These are phyloP conservation scores for Chlorella ohadii DNA, from an alignment of 139 green algal genomes.

Conservation along the genomic window DNA sequence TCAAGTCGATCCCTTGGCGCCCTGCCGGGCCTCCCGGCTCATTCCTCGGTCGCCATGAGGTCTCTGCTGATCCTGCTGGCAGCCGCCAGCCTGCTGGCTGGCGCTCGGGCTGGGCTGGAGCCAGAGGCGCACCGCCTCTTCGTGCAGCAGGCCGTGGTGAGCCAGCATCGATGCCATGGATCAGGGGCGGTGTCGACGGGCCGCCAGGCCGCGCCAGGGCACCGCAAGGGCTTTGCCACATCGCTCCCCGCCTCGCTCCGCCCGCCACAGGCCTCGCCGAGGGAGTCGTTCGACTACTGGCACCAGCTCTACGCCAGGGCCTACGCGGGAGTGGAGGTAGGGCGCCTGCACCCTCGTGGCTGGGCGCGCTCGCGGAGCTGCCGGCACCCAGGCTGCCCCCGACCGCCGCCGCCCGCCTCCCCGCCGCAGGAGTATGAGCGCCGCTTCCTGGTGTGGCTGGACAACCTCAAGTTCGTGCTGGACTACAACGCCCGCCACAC, in stretches of 20 bases:
- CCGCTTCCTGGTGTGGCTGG: constrained; percentile 79
- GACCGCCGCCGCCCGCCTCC: neutral
- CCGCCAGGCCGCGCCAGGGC: neutral
- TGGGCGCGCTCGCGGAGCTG: neutral
- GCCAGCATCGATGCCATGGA: neutral
- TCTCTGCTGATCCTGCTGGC: too few relatives aligned
- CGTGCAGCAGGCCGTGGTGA: constrained; percentile 33
- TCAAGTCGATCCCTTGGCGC: too few relatives aligned
- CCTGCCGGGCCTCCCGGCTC: too few relatives aligned
- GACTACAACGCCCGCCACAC: constrained; percentile 75
- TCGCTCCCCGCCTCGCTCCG: too few relatives aligned
- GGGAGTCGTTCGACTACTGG: constrained; percentile 47
- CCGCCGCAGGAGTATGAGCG: constrained; percentile 62
- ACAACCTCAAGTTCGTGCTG: constrained; percentile 84
- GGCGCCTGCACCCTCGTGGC: neutral
- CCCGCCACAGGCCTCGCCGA: constrained; percentile 23
- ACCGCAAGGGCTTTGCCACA: neutral
- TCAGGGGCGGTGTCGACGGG: neutral
- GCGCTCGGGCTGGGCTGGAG: neutral
- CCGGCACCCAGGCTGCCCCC: neutral
- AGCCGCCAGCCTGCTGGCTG: neutral
- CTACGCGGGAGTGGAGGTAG: constrained; percentile 35
- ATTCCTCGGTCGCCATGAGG: too few relatives aligned
- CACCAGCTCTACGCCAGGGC: neutral
- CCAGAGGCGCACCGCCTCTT: constrained; percentile 33